These are phyloP conservation scores for Alternaria gansuensis DNA, from an alignment of 2,329 filamentous ascomycete species.

Conservation along the genomic window DNA sequence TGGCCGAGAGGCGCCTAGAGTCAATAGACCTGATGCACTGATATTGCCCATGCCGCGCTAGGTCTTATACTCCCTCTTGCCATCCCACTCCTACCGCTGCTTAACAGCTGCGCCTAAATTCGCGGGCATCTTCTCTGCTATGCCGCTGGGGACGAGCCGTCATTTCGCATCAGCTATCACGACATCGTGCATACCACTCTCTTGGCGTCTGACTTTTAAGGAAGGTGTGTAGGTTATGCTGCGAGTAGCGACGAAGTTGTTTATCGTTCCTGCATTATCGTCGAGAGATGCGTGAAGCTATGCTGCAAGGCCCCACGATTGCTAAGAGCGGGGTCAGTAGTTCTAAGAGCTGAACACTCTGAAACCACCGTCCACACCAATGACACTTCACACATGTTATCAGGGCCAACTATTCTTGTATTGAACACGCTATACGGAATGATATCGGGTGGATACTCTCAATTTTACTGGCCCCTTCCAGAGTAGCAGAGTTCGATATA, in stretches of 20 bases:
- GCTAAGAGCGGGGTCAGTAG: neutral
- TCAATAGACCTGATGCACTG: neutral
- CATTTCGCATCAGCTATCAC: neutral
- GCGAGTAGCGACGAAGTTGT: neutral
- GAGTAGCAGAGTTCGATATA: too few species aligned
- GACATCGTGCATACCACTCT: neutral
- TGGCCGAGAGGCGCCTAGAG: neutral
- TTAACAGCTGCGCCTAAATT: neutral
- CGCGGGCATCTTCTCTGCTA: neutral
- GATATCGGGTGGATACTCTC: too few species aligned
- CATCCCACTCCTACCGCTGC: neutral
- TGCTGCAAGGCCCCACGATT: neutral
- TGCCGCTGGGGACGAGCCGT: neutral
- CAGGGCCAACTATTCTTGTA: too few species aligned
- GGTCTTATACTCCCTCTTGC: neutral
- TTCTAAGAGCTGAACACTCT: too few species aligned
- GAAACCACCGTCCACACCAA: too few species aligned
- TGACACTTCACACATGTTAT: too few species aligned
- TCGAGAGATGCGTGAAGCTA: neutral
- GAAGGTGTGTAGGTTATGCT: neutral
- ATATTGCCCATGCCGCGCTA: too few species aligned
- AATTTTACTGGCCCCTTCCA: too few species aligned
- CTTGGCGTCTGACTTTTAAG: neutral
- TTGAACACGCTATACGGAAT: too few species aligned
- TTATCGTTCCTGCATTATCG: constrained; percentile 6